Evolutionary conservation across 2,329 filamentous ascomycete species (phyloP).

Genomic region (Penicillium hordei): DNA sequence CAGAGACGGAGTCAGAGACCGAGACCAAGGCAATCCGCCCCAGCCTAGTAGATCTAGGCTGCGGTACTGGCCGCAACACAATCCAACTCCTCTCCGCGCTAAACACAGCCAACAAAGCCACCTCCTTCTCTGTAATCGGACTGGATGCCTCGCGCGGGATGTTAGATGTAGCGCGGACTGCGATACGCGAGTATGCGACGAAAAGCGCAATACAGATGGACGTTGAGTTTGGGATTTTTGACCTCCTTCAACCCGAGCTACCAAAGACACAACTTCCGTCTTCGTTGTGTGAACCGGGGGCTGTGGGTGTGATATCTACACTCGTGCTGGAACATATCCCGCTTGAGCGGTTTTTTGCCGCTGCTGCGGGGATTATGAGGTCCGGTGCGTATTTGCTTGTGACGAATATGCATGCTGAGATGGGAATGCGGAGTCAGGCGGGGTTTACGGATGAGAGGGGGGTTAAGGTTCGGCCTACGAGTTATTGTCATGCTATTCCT

Average conservation of each 20-base stretch:
- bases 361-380: constrained; percentile 46
- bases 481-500: constrained; percentile 56
- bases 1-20: background rate
- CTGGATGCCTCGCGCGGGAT: constrained; percentile 60
- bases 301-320: constrained; percentile 57
- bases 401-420: constrained; percentile 69
- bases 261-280: constrained; percentile 9
- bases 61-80: constrained; percentile 66
- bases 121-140: constrained; percentile 47
- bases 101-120: background rate
- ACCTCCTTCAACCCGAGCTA: constrained; percentile 36
- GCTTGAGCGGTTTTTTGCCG: constrained; percentile 57
- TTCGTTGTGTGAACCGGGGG: constrained; percentile 25
- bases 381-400: constrained; percentile 55
- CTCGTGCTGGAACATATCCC: constrained; percentile 66
- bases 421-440: constrained; percentile 60
- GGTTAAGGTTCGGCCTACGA: constrained; percentile 60
- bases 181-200: constrained; percentile 28
- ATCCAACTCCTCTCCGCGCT: constrained; percentile 45
- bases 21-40: constrained; percentile 27
- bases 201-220: background rate
- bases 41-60: constrained; percentile 61
- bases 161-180: constrained; percentile 53
- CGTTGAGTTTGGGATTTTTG: constrained; percentile 38
- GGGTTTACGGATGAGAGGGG: constrained; percentile 60